These are phyloP conservation scores for Fusarium chuoi DNA, from an alignment of 2,329 filamentous ascomycete species.

Conservation along the genomic window DNA sequence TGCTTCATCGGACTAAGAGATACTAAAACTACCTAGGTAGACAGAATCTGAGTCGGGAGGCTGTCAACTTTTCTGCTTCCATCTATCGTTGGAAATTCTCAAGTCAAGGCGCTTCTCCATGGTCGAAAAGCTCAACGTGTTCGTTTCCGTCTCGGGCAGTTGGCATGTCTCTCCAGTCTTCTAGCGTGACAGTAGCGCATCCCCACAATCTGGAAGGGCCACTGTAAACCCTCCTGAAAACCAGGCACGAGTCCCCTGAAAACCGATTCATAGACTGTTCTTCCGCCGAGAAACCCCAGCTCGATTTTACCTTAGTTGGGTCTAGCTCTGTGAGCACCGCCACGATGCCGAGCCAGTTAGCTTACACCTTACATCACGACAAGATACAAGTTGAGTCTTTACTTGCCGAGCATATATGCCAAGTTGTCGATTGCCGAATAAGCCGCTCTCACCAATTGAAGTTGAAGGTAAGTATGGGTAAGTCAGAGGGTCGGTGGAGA, in stretches of 20 bases:
- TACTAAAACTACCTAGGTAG: slow-evolving; percentile 2
- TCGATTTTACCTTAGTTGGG: slow-evolving; percentile 1
- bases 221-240: slow-evolving; percentile 9
- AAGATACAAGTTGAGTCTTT: slow-evolving; percentile 11
- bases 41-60: slow-evolving; percentile 12
- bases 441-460: slow-evolving; percentile 34
- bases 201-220: slow-evolving; percentile 29
- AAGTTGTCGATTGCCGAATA: slow-evolving; percentile 35
- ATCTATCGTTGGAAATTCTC: neutral
- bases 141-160: slow-evolving; percentile 42
- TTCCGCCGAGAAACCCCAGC: neutral
- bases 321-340: slow-evolving; percentile 33
- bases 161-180: slow-evolving; percentile 31
- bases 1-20: neutral
- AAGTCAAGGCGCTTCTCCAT: slow-evolving; percentile 1
- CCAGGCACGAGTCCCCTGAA: slow-evolving; percentile 24
- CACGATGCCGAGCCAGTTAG: slow-evolving; percentile 36
- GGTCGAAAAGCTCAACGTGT: slow-evolving; percentile 46
- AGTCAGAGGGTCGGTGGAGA: slow-evolving; percentile 26
- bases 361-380: slow-evolving; percentile 28
- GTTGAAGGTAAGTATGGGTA: slow-evolving; percentile 17
- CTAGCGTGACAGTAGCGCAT: slow-evolving; percentile 27
- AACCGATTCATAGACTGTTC: slow-evolving; percentile 13
- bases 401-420: slow-evolving; percentile 25
- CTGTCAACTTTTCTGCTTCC: slow-evolving; percentile 9